Evolutionary conservation across 2,329 filamentous ascomycete species (phyloP), one percentile per base, ranked within the genome.

Genomic region (Paracoccidioides lutzii): DNA sequence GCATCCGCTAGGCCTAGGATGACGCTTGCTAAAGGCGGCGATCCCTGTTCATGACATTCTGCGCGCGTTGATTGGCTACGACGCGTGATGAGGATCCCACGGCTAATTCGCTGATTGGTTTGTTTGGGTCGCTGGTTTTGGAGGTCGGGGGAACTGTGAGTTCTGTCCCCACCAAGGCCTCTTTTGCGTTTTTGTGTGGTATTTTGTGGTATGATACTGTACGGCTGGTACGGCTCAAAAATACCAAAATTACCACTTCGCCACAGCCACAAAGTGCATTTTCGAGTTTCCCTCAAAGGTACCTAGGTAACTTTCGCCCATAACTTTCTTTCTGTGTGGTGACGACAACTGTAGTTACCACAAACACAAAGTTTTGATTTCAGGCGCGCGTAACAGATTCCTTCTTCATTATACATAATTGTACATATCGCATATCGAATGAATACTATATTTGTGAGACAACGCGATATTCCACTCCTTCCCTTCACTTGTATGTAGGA

Each of bases 1-100:
- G 60, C 62, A 67, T 64, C 65, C 67, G 64, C 67, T 67, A 69
- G 63, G 63, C 66, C 66, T 60, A 67, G 66, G 67, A 69, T 66
- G 57, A 63, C 62, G 58, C 60, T 22, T 65, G 59, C 66, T 69
- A 69, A 62, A 57, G 61, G 64, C 60, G 63, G 62, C 65, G 58
- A 64, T 61, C 64, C 67, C 63, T 64, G 66, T 60, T 65, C 61
- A 65, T 60, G 63, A 62, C 61, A 67, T 66, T 66, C 61, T 51
- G 49, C 61, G 52, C 44, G 37, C 28, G 10, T 46, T 69, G 60
- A 70, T 70, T 71, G 67, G 68, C 54, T 60, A 9, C 3, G 5
- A 12, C 52, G 59, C 61, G 64, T 63, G 63, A 58, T 62, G 62
- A 61, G 62, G 59, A 65, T 66, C 45, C 55, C 52, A 10, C 41